Evolutionary conservation across 1,284 basidiomycete genomes (phyloP).

Genomic region (Golubevia pallescens): DNA sequence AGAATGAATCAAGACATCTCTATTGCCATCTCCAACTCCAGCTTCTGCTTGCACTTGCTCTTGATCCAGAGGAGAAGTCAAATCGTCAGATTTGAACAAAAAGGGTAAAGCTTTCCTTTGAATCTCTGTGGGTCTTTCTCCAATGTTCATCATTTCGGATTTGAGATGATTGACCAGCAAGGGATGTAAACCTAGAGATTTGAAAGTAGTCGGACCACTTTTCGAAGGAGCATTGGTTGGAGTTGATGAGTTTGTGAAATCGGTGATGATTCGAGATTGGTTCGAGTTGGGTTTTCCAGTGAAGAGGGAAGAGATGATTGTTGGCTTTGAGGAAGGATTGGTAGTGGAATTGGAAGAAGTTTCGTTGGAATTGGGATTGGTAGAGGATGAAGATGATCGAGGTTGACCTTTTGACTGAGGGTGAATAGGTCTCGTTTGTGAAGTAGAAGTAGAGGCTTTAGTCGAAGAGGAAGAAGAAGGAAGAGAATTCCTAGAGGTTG

Average conservation of each 20-base stretch:
- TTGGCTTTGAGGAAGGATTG: conserved; percentile 5
- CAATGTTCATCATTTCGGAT: conserved; percentile 77
- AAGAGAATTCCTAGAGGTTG: too few relatives aligned
- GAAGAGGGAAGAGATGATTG: conserved; percentile 25
- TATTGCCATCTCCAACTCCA: background rate
- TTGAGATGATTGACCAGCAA: conserved; percentile 80
- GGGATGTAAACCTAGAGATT: conserved; percentile 76
- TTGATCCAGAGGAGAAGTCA: conserved; percentile 24
- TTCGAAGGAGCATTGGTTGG: conserved; percentile 54
- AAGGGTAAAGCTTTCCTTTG: conserved; percentile 81
- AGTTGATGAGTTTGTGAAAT: background rate
- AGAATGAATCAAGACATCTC: conserved; percentile 56
- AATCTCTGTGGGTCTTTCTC: conserved; percentile 82
- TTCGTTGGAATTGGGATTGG: conserved; percentile 15
- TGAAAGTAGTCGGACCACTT: conserved; percentile 23
- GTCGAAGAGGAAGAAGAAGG: too few relatives aligned
- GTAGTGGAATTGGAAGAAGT: conserved; percentile 1
- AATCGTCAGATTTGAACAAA: conserved; percentile 69
- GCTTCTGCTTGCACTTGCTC: background rate
- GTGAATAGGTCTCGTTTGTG: background rate
- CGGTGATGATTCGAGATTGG: background rate
- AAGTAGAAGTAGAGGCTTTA: conserved; percentile 5
- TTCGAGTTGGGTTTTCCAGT: conserved; percentile 4
- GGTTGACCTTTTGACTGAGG: background rate
- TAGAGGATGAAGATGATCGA: conserved; percentile 1